Conservation (phyloP, 345 rosid genomes). For the Nephelium lappaceum region DNA sequence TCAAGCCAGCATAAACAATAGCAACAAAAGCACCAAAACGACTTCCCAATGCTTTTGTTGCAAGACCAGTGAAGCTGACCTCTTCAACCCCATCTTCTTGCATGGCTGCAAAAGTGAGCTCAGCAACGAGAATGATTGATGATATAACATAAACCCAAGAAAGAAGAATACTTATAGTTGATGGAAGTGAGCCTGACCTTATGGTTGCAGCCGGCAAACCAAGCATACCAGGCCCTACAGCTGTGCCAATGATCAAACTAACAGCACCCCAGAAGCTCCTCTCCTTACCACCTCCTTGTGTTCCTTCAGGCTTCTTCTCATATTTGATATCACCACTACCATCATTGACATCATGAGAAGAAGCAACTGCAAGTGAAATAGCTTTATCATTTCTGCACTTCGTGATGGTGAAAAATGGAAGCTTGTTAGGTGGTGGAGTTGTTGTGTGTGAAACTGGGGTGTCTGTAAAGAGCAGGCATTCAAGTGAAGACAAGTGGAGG, state of each 20-base stretch:
- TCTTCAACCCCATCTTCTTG: slow-evolving; percentile 74
- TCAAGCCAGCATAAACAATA: slow-evolving; percentile 73
- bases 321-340: slow-evolving; percentile 21
- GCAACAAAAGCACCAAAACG: slow-evolving; percentile 76
- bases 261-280: slow-evolving; percentile 95
- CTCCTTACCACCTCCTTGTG: slow-evolving; percentile 27
- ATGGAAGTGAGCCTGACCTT: slow-evolving; percentile 75
- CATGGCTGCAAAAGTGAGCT: slow-evolving; percentile 88
- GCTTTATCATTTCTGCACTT: slow-evolving; percentile 29
- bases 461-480: neutral
- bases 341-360: slow-evolving; percentile 21
- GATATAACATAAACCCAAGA: slow-evolving; percentile 88
- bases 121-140: slow-evolving; percentile 84
- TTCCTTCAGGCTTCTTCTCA: slow-evolving; percentile 19
- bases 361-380: slow-evolving; percentile 15
- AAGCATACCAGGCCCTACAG: slow-evolving; percentile 94
- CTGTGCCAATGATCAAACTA: slow-evolving; percentile 84
- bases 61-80: slow-evolving; percentile 88
- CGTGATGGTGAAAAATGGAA: slow-evolving; percentile 6
- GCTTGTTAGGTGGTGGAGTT: neutral
- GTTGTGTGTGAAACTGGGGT: slow-evolving; percentile 6
- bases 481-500: slow-evolving; percentile 8
- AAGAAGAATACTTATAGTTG: slow-evolving; percentile 59
- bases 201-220: slow-evolving; percentile 86
- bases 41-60: slow-evolving; percentile 73